Percentiles rank a stretch among this genome's conserved stretches.
These are phyloP conservation scores for Flaveria floridana DNA, from an alignment of 140 eudicot genomes.

Conservation along the genomic window DNA sequence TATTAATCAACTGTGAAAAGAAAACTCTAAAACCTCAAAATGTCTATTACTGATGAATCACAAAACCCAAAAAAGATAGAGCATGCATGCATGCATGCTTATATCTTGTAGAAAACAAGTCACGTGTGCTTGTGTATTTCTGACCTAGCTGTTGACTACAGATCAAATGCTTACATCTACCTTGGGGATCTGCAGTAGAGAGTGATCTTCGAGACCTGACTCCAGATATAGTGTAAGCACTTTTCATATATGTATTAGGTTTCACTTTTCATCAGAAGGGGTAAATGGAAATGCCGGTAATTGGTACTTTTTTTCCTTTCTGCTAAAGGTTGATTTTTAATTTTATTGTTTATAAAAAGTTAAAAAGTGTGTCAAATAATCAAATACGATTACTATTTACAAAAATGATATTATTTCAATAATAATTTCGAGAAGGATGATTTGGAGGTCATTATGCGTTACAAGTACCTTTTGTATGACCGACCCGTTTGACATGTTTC, in stretches of 20 bases:
- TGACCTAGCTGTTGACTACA: conserved; percentile 35
- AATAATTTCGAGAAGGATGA: background rate
- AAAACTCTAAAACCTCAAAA: background rate
- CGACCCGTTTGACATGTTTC: background rate
- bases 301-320: background rate
- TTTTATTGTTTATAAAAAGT: background rate
- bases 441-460: conserved; percentile 10
- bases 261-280: conserved; percentile 1
- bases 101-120: conserved; percentile 15
- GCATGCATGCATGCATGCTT: background rate
- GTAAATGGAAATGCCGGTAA: background rate
- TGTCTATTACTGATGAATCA: background rate
- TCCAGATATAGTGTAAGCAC: conserved; percentile 70
- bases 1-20: background rate
- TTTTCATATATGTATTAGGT: background rate
- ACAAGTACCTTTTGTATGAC: background rate
- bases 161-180: conserved; percentile 72
- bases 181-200: conserved; percentile 83
- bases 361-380: background rate
- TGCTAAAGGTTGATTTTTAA: too few species aligned
- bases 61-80: conserved; percentile 6
- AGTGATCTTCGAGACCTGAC: conserved; percentile 54
- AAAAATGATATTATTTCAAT: background rate
- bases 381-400: background rate
- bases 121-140: background rate